Evolutionary conservation across 1,139 yeast genomes (phyloP).

Genomic region (Magnusiomyces paraingens): DNA sequence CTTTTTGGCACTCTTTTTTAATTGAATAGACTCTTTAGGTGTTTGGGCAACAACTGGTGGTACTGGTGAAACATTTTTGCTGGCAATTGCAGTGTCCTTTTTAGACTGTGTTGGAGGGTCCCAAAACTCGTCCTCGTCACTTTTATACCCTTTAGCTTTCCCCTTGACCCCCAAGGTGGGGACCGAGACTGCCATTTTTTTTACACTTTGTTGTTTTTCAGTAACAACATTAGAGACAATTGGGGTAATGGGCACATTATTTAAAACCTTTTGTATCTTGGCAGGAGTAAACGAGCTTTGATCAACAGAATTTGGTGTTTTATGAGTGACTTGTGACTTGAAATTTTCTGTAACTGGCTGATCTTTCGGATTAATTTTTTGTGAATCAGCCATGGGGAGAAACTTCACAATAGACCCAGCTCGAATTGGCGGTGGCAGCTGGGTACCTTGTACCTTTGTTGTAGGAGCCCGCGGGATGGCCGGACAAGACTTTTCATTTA

Average conservation of each 20-base stretch:
- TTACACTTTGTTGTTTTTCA: slow-evolving; percentile 9
- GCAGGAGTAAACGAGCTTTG: too few species aligned
- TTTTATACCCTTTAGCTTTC: neutral
- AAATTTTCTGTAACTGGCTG: too few species aligned
- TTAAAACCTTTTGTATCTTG: too few species aligned
- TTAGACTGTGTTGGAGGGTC: slow-evolving; percentile 8
- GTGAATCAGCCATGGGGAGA: too few species aligned
- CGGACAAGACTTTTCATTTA: too few species aligned
- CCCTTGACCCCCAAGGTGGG: slow-evolving; percentile 5
- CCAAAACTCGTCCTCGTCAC: slow-evolving; percentile 16
- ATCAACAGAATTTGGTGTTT: too few species aligned
- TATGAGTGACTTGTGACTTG: too few species aligned
- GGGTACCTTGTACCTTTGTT: too few species aligned
- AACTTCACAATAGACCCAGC: too few species aligned
- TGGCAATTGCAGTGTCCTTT: neutral
- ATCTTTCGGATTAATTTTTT: too few species aligned
- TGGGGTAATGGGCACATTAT: neutral
- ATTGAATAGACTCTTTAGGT: neutral
- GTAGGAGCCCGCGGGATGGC: too few species aligned
- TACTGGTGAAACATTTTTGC: neutral
- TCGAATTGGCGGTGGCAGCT: too few species aligned
- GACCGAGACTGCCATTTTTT: neutral
- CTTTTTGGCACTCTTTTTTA: neutral
- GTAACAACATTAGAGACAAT: neutral
- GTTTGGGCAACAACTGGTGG: neutral